phyloP scores from a whole-genome alignment of 2,329 filamentous ascomycete species.

The Pezicula radicicola region DNA sequence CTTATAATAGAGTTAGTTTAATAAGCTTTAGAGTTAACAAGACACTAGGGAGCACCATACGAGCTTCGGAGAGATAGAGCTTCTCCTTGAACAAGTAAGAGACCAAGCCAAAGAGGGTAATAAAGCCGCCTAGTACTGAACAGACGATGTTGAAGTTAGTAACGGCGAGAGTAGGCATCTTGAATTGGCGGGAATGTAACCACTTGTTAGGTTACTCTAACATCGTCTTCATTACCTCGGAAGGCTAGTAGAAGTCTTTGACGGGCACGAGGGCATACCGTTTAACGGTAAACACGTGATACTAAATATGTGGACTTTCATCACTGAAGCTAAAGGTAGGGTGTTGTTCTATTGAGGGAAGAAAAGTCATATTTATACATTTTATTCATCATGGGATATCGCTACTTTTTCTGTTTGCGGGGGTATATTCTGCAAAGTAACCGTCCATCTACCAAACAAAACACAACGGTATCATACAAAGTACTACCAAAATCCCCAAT shows the following conservation, averaged over 20 bases:
- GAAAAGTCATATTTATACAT: too few species aligned
- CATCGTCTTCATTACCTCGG: slow-evolving; percentile 35
- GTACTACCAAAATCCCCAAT: too few species aligned
- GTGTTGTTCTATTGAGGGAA: too few species aligned
- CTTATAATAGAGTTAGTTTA: slow-evolving; percentile 35
- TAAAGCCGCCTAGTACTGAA: slow-evolving; percentile 78
- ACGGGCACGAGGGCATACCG: slow-evolving; percentile 16
- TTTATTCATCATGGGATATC: too few species aligned
- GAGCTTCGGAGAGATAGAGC: slow-evolving; percentile 86
- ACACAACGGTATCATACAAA: too few species aligned
- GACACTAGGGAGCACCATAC: slow-evolving; percentile 45
- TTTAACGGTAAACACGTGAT: too few species aligned
- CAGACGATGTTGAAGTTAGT: slow-evolving; percentile 51
- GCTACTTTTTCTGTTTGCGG: too few species aligned
- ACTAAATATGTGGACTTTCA: too few species aligned
- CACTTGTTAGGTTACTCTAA: slow-evolving; percentile 31
- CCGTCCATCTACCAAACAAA: too few species aligned
- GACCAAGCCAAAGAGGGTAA: slow-evolving; percentile 85
- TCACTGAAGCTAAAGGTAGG: too few species aligned
- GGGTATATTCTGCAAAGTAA: too few species aligned
- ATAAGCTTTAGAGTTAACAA: neutral
- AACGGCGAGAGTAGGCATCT: slow-evolving; percentile 45
- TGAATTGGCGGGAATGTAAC: slow-evolving; percentile 1
- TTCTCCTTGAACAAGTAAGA: slow-evolving; percentile 88
- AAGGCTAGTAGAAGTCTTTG: slow-evolving; percentile 27